phyloP scores from a whole-genome alignment of 1,284 basidiomycete genomes.

The Cutaneotrichosporon dermatis region DNA sequence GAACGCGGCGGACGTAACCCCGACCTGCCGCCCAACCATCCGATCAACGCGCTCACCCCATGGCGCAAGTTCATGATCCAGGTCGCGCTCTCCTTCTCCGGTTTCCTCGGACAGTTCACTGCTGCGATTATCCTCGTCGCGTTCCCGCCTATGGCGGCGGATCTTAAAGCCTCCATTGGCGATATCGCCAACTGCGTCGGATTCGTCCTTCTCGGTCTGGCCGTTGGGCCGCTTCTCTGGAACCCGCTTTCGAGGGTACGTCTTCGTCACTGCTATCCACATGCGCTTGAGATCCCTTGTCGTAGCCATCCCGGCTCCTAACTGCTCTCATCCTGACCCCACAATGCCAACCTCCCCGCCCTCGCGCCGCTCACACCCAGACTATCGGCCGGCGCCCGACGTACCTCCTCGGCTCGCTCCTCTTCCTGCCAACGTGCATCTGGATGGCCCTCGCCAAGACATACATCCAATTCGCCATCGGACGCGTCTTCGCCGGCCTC shows the following conservation, averaged over 20 bases:
- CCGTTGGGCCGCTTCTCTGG: conserved; percentile 43
- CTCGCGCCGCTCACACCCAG: background rate
- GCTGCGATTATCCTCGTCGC: conserved; percentile 9
- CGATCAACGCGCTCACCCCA: conserved; percentile 28
- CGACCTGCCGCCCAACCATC: conserved; percentile 25
- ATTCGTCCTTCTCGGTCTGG: conserved; percentile 44
- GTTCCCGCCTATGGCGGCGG: background rate
- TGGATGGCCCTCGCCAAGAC: conserved; percentile 38
- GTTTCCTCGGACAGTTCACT: conserved; percentile 39
- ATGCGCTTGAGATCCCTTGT: too few species aligned
- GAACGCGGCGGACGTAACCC: conserved; percentile 1
- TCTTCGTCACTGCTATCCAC: background rate
- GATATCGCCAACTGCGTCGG: conserved; percentile 44
- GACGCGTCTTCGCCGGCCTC: conserved; percentile 30
- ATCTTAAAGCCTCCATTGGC: conserved; percentile 18
- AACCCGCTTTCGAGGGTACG: conserved; percentile 23
- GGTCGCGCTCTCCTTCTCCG: conserved; percentile 26
- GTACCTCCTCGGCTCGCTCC: conserved; percentile 40
- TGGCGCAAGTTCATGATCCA: conserved; percentile 41
- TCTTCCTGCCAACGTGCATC: conserved; percentile 43
- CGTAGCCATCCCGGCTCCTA: too few species aligned
- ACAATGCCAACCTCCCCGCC: too few species aligned
- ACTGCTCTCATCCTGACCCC: too few species aligned
- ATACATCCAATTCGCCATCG: conserved; percentile 25
- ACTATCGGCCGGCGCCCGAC: conserved; percentile 41